Conservation (phyloP, 2,329 filamentous ascomycete species). For the Diaporthe velutina region DNA sequence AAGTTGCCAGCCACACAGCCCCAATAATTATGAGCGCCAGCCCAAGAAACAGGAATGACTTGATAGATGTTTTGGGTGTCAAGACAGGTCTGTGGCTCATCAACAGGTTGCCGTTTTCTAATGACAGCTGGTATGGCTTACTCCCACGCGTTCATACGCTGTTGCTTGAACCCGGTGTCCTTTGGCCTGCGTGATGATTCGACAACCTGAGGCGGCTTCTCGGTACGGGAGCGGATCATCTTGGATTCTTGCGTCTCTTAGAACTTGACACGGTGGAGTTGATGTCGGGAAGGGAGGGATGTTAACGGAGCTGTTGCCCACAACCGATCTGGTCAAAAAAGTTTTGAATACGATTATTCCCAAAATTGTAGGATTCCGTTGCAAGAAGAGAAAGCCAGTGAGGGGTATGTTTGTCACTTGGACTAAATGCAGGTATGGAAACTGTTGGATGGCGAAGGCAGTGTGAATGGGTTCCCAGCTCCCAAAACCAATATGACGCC, state of each 20-base stretch:
- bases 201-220: neutral
- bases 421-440: neutral
- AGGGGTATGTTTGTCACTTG: neutral
- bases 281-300: no score
- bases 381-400: no score
- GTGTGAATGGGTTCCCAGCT: neutral
- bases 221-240: neutral
- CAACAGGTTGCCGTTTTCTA: neutral
- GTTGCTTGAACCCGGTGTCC: neutral
- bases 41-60: neutral
- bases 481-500: neutral
- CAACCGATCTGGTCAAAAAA: neutral
- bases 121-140: neutral
- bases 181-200: neutral
- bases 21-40: neutral
- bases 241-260: no score
- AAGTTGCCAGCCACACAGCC: neutral
- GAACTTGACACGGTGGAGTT: neutral
- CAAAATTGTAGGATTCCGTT: no score
- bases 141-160: neutral
- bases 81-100: neutral
- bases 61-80: neutral
- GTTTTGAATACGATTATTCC: neutral
- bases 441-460: no score
- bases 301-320: neutral